A percentile compares a stretch with the other conserved stretches of the same genome.
phyloP scores from a whole-genome alignment of 1,139 yeast genomes.

The Hyphopichia burtonii region DNA sequence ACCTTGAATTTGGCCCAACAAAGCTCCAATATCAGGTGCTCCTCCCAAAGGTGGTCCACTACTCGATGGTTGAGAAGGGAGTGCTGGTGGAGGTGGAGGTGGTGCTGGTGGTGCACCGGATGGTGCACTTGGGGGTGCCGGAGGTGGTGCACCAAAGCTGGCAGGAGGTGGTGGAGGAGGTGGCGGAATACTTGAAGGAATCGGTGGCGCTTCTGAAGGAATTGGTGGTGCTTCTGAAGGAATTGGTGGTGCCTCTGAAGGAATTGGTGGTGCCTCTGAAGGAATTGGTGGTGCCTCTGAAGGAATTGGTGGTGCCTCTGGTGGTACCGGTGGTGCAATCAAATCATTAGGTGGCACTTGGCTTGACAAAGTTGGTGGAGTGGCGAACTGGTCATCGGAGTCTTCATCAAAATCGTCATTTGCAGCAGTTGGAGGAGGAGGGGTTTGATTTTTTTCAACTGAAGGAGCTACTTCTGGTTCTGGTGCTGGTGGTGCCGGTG shows the following conservation, averaged over 20 bases:
- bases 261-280: slow-evolving; percentile 22
- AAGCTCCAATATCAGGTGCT: slow-evolving; percentile 41
- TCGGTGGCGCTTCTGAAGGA: slow-evolving; percentile 15
- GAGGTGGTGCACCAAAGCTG: slow-evolving; percentile 14
- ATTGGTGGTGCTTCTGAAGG: slow-evolving; percentile 12
- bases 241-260: slow-evolving; percentile 14
- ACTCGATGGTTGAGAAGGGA: slow-evolving; percentile 6
- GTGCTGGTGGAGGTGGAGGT: slow-evolving; percentile 14
- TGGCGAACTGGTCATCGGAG: slow-evolving; percentile 8
- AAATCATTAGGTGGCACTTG: slow-evolving; percentile 18
- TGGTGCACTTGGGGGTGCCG: slow-evolving; percentile 25
- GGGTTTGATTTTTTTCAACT: slow-evolving; percentile 8
- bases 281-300: too few relatives aligned
- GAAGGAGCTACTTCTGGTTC: slow-evolving; percentile 8
- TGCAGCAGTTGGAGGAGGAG: slow-evolving; percentile 8
- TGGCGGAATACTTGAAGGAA: slow-evolving; percentile 14
- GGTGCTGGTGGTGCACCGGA: slow-evolving; percentile 20
- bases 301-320: too few relatives aligned
- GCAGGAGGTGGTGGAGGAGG: slow-evolving; percentile 17
- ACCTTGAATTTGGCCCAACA: slow-evolving; percentile 56
- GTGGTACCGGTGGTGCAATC: slow-evolving; percentile 21
- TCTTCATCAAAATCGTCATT: not conserved
- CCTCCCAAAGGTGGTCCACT: slow-evolving; percentile 21
- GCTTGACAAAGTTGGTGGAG: slow-evolving; percentile 14
- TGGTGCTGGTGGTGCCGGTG: not conserved